Percentiles rank a stretch among this genome's conserved stretches.
These are phyloP conservation scores for Colletotrichum somersetense DNA, from an alignment of 2,329 filamentous ascomycete genomes.

Conservation along the genomic window DNA sequence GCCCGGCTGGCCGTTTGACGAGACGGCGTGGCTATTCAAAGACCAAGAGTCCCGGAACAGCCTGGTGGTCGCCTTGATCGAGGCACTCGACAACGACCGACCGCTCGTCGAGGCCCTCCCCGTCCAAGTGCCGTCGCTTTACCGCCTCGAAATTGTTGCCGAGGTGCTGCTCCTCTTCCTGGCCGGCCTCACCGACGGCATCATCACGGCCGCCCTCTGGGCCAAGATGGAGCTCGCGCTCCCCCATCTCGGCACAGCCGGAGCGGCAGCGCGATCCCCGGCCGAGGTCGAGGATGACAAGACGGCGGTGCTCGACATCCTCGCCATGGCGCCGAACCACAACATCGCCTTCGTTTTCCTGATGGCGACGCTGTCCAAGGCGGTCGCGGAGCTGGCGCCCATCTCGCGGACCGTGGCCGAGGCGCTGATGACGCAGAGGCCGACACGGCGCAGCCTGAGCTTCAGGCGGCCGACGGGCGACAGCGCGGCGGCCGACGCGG, in stretches of 20 bases:
- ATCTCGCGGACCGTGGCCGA: slow-evolving; percentile 55
- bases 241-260: slow-evolving; percentile 54
- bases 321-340: slow-evolving; percentile 79
- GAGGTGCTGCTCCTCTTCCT: slow-evolving; percentile 83
- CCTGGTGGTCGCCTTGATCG: slow-evolving; percentile 59
- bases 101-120: slow-evolving; percentile 72
- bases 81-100: slow-evolving; percentile 80
- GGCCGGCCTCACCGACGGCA: slow-evolving; percentile 79
- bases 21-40: slow-evolving; percentile 50
- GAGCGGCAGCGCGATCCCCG: slow-evolving; percentile 38
- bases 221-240: slow-evolving; percentile 72
- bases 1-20: slow-evolving; percentile 72
- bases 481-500: slow-evolving; percentile 45
- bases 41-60: slow-evolving; percentile 47
- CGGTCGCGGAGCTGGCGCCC: slow-evolving; percentile 62
- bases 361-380: slow-evolving; percentile 76
- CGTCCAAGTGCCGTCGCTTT: slow-evolving; percentile 71
- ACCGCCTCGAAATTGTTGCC: slow-evolving; percentile 80
- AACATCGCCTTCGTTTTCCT: slow-evolving; percentile 93
- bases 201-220: slow-evolving; percentile 81
- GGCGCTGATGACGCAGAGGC: slow-evolving; percentile 46
- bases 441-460: slow-evolving; percentile 59
- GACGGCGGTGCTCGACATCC: slow-evolving; percentile 75
- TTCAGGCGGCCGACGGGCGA: slow-evolving; percentile 53
- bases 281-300: slow-evolving; percentile 59